Conservation (phyloP, 306 rosid genomes). For the Prunus davidiana region DNA sequence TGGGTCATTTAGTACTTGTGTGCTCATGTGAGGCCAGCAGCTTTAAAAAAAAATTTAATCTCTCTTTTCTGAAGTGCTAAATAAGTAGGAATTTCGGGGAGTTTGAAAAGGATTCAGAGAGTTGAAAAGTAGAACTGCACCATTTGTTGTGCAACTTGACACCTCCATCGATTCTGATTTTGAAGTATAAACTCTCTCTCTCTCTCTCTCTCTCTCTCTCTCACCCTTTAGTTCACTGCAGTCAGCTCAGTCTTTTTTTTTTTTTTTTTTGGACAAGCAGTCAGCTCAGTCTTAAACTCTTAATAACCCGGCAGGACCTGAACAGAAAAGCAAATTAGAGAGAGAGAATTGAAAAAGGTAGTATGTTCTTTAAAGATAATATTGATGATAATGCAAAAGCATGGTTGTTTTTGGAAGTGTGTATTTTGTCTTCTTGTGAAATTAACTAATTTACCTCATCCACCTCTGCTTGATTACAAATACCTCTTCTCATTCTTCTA, state of each 20-base stretch:
- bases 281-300: neutral
- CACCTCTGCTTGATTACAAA: too few species aligned
- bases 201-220: too few species aligned
- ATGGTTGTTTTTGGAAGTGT: neutral
- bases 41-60: neutral
- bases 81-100: neutral
- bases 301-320: neutral
- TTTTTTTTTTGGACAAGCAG: too few species aligned
- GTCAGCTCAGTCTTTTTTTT: neutral
- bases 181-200: too few species aligned
- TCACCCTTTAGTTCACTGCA: too few species aligned
- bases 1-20: slow-evolving; percentile 10
- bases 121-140: too few species aligned
- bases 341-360: neutral
- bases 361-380: slow-evolving; percentile 1
- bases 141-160: too few species aligned
- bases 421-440: neutral
- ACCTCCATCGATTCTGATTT: too few species aligned
- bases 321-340: neutral
- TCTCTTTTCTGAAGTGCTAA: slow-evolving; percentile 6
- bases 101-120: neutral
- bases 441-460: neutral
- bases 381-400: neutral
- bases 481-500: too few species aligned
- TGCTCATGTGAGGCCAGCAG: neutral